Base-by-base conservation (phyloP, 805 yeast genomes). In the Candida germanica region DNA sequence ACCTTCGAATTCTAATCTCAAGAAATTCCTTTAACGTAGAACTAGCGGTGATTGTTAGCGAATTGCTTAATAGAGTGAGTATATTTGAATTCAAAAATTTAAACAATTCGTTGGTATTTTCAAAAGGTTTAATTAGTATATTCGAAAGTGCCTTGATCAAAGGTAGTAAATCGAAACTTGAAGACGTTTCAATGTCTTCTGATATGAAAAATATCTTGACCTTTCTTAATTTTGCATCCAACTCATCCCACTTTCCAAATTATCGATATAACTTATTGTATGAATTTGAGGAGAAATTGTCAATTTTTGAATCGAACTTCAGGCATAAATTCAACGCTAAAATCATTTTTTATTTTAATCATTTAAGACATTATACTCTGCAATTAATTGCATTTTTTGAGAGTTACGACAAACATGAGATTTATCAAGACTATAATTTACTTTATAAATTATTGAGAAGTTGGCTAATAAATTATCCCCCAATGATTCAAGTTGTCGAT, bases 381-480 rank as follows among this genome's bases (percentile, higher is more conserved):
- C 19, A 31, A 8, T 26, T 31, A 12, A 27, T 37, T 8, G 11
- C 26, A 31, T 21, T 41, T 16, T 32, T 31, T 21, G 36, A 36
- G 23, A 24, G 23, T 15, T 26, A 26, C 26, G 35, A 25, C 28
- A 10, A 21, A 16, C 12, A 29, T 4, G 7, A 25, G 4, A 26
- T 23, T 12, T 13, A 25, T n/a, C 19, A 20, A 4, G 30, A 29
- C 13, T 21, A 33, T 14, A 21, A 30, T 5, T 19, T 35, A 17
- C 29, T 54, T 4, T 54, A 51, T 36, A 36, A 36, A 12, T 18
- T 54, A 4, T 35, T 56, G 8, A 34, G 59, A 25, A 41, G 39
- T 7, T 55, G 56, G 55, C 38, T 51, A 7, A 40, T 49, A 8
- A 53, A 50, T 9, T 21, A 45, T 6, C 59, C 61, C 0, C 42